Evolutionary conservation across 768 basidiomycete species (phyloP).

Genomic region (Russula ochroleuca): DNA sequence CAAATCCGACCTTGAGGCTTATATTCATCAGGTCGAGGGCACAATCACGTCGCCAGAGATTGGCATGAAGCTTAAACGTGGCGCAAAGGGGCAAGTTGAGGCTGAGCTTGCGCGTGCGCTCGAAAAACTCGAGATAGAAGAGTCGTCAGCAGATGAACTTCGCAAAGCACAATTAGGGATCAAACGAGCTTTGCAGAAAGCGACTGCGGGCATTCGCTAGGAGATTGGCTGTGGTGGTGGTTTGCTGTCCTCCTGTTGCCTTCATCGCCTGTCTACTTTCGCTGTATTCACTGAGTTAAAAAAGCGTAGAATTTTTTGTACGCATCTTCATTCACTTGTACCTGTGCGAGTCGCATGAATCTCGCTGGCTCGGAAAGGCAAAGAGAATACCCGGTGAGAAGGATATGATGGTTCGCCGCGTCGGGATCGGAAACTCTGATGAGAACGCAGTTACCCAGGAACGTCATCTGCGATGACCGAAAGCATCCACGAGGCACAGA

Average conservation of each 20-base stretch:
- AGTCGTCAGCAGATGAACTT: slow-evolving; percentile 88
- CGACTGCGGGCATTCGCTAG: slow-evolving; percentile 84
- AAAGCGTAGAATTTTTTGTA: slow-evolving; percentile 7
- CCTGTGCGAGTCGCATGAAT: not conserved
- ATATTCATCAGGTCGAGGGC: slow-evolving; percentile 94
- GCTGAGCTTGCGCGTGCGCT: slow-evolving; percentile 95
- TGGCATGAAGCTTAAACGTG: slow-evolving; percentile 98
- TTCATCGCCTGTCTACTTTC: slow-evolving; percentile 26
- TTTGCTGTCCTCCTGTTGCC: slow-evolving; percentile 16
- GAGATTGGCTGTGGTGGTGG: slow-evolving; percentile 2
- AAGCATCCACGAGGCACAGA: not conserved
- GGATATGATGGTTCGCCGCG: not conserved
- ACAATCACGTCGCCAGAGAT: slow-evolving; percentile 96
- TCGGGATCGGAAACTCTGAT: not conserved
- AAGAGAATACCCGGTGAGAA: not conserved
- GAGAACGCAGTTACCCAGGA: not conserved
- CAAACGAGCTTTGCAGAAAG: slow-evolving; percentile 98
- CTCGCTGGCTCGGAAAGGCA: not conserved
- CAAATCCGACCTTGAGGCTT: slow-evolving; percentile 96
- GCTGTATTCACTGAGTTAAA: slow-evolving; percentile 18
- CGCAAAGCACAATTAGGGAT: slow-evolving; percentile 93
- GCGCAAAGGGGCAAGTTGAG: slow-evolving; percentile 92
- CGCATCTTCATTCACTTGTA: not conserved
- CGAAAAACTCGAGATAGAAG: slow-evolving; percentile 98
- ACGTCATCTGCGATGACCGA: slow-evolving; percentile 9